These are phyloP conservation scores for Phoma sp. DNA, from an alignment of 2,329 filamentous ascomycete genomes.

Conservation along the genomic window DNA sequence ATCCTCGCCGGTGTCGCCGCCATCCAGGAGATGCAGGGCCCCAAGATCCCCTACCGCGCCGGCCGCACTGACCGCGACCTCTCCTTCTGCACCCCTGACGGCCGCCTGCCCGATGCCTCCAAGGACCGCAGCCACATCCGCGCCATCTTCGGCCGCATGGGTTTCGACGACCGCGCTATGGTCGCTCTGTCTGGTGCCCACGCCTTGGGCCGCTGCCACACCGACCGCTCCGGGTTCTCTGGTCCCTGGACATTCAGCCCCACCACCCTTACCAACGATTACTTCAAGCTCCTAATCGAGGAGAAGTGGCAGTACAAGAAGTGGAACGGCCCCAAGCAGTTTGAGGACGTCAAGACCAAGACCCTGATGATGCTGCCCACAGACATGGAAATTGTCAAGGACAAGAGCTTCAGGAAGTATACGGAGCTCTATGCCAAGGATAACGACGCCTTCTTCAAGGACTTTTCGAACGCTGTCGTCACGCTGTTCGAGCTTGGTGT, in stretches of 20 bases:
- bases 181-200: conserved; percentile 86
- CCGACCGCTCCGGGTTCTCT: conserved; percentile 83
- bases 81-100: conserved; percentile 89
- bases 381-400: conserved; percentile 85
- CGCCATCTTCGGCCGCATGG: conserved; percentile 95
- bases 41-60: conserved; percentile 84
- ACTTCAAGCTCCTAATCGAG: conserved; percentile 83
- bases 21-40: conserved; percentile 95
- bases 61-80: conserved; percentile 83
- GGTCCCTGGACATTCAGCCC: conserved; percentile 84
- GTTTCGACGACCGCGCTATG: conserved; percentile 96
- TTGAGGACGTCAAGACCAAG: conserved; percentile 87
- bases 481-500: conserved; percentile 95
- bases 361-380: conserved; percentile 96
- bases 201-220: conserved; percentile 87
- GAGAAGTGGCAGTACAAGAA: conserved; percentile 97
- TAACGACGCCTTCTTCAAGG: conserved; percentile 89
- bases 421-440: conserved; percentile 92
- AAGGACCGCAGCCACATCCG: conserved; percentile 83
- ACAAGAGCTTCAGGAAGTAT: conserved; percentile 82
- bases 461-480: conserved; percentile 79
- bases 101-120: conserved; percentile 82
- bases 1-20: conserved; percentile 85
- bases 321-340: conserved; percentile 94
- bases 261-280: conserved; percentile 91